A percentile compares a stretch with the other conserved stretches of the same genome.
These are phyloP conservation scores for Pistacia vera DNA, from an alignment of 345 rosid genomes.

Conservation along the genomic window DNA sequence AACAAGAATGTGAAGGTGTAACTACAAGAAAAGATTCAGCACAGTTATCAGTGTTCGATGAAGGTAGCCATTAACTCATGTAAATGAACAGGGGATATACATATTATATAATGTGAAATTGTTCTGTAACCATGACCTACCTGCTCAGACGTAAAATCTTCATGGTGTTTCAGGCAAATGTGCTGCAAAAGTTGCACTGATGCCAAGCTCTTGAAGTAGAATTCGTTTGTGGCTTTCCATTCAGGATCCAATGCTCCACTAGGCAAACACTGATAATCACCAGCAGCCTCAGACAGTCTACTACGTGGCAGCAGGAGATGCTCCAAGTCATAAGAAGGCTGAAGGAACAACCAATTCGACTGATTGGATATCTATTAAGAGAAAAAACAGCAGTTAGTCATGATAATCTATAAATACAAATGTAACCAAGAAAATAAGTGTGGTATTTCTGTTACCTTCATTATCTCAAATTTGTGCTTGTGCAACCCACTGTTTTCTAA, in stretches of 20 bases:
- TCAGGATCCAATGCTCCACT: conserved; percentile 37
- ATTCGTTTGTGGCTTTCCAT: conserved; percentile 70
- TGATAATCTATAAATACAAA: conserved; percentile 8
- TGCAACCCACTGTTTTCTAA: conserved; percentile 76
- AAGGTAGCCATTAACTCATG: neutral
- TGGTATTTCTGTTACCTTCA: conserved; percentile 51
- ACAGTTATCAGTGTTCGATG: neutral
- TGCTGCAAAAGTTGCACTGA: conserved; percentile 69
- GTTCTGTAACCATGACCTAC: conserved; percentile 36
- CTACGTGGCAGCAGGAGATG: conserved; percentile 55
- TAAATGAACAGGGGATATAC: neutral
- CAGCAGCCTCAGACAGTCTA: conserved; percentile 34
- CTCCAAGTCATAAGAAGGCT: conserved; percentile 62
- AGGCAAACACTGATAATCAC: conserved; percentile 29
- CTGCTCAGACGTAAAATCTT: conserved; percentile 80
- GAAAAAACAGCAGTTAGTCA: conserved; percentile 2
- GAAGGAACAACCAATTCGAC: conserved; percentile 60
- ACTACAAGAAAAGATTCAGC: neutral
- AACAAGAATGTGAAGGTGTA: neutral
- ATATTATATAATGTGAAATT: neutral
- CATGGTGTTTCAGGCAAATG: conserved; percentile 61
- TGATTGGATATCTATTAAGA: conserved; percentile 53
- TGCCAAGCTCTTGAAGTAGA: conserved; percentile 82
- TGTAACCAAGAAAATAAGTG: conserved; percentile 15
- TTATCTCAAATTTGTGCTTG: conserved; percentile 65